Conservation (phyloP, 768 basidiomycete species). For the Lentinus brumalis region DNA sequence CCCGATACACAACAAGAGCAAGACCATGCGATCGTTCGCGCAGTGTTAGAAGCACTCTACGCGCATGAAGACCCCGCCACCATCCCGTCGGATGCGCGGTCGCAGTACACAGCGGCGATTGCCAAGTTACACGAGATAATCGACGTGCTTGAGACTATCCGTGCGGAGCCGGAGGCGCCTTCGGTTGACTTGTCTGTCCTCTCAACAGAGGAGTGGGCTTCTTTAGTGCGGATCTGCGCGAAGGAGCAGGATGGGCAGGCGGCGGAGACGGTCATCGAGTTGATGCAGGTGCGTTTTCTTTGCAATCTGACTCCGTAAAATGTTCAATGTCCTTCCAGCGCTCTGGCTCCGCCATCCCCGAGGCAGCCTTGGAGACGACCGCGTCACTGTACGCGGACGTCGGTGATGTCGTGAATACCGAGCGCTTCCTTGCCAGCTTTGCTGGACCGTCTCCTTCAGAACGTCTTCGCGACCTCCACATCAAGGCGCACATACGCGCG, state of each 20-base stretch:
- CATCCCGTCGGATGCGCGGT: slow-evolving; percentile 4
- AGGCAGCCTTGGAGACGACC: slow-evolving; percentile 46
- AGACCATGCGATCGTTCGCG: slow-evolving; percentile 32
- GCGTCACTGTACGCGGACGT: slow-evolving; percentile 50
- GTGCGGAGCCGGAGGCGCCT: background rate
- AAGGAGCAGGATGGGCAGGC: slow-evolving; percentile 44
- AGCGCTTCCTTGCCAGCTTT: slow-evolving; percentile 30
- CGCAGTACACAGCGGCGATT: slow-evolving; percentile 6
- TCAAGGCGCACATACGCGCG: slow-evolving; percentile 64
- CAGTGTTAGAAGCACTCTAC: slow-evolving; percentile 38
- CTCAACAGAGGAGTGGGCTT: slow-evolving; percentile 13
- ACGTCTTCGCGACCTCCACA: slow-evolving; percentile 67
- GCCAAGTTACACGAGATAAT: slow-evolving; percentile 17
- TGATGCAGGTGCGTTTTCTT: slow-evolving; percentile 49
- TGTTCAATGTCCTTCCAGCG: slow-evolving; percentile 35
- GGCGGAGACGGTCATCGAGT: slow-evolving; percentile 50
- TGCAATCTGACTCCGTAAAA: background rate
- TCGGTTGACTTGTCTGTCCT: background rate
- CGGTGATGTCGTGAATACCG: slow-evolving; percentile 48
- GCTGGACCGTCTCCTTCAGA: slow-evolving; percentile 43
- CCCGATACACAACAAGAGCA: background rate
- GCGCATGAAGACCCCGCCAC: slow-evolving; percentile 15
- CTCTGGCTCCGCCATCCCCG: slow-evolving; percentile 43
- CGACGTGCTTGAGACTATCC: background rate
- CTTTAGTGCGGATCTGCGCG: slow-evolving; percentile 20